phyloP scores from a whole-genome alignment of 805 yeast species.

The Soucietia sequanensis region DNA sequence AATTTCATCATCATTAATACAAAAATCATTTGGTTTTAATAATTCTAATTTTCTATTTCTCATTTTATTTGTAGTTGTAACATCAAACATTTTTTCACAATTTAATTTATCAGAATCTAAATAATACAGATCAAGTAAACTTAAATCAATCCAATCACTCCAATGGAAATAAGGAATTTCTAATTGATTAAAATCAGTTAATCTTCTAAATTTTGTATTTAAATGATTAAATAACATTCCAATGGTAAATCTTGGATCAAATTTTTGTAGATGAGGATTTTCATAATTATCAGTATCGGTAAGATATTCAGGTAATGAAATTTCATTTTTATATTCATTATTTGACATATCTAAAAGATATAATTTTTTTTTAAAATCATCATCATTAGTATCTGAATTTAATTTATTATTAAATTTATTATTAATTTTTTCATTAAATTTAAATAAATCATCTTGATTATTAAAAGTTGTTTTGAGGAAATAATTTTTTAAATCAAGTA shows the following conservation, averaged over 20 bases:
- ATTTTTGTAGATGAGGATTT: slow-evolving; percentile 13
- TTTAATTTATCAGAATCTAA: slow-evolving; percentile 11
- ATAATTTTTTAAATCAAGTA: slow-evolving; percentile 2
- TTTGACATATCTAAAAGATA: slow-evolving; percentile 9
- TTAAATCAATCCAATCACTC: slow-evolving; percentile 30
- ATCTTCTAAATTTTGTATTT: slow-evolving; percentile 7
- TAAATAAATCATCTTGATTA: background rate
- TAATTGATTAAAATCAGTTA: slow-evolving; percentile 5
- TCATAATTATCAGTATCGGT: slow-evolving; percentile 5
- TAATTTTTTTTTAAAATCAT: slow-evolving; percentile 6
- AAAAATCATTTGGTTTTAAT: slow-evolving; percentile 14
- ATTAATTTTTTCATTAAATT: slow-evolving; percentile 4
- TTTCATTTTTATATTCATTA: slow-evolving; percentile 4
- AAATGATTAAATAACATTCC: slow-evolving; percentile 19
- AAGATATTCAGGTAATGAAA: slow-evolving; percentile 13
- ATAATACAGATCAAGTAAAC: slow-evolving; percentile 16
- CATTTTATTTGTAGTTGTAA: slow-evolving; percentile 9
- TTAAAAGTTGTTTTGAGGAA: slow-evolving; percentile 2
- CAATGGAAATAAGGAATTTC: slow-evolving; percentile 28
- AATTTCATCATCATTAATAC: slow-evolving; percentile 24
- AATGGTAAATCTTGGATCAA: slow-evolving; percentile 30
- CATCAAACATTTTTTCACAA: slow-evolving; percentile 18
- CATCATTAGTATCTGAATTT: slow-evolving; percentile 5
- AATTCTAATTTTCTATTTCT: slow-evolving; percentile 12
- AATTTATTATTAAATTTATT: slow-evolving; percentile 4